Evolutionary conservation across 2,329 filamentous ascomycete genomes (phyloP).

Genomic region (Fusarium pseudocircinatum): DNA sequence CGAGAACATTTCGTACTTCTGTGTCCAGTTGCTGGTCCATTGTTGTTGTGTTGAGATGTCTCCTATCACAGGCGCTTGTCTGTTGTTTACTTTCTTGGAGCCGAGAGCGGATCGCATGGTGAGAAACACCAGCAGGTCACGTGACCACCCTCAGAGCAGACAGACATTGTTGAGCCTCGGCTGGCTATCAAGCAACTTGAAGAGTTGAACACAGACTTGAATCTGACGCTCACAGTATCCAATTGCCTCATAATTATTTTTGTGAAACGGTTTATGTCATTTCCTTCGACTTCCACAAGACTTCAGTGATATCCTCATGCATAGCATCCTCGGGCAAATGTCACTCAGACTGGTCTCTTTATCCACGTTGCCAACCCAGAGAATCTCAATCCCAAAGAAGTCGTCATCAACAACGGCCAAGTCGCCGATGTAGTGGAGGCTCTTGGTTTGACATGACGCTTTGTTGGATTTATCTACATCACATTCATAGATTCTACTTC

Average conservation of each 20-base stretch:
- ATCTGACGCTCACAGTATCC: rapidly evolving
- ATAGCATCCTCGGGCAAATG: not conserved
- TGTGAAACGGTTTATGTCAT: not conserved
- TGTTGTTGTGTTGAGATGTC: too few species aligned
- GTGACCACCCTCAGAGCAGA: not conserved
- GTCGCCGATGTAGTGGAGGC: too few species aligned
- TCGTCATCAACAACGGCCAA: not conserved
- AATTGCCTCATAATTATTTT: rapidly evolving
- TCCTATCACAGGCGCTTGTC: too few species aligned
- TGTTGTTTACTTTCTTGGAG: not conserved
- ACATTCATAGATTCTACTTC: not conserved
- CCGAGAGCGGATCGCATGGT: rapidly evolving
- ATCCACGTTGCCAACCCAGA: rapidly evolving
- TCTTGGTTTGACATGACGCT: not conserved
- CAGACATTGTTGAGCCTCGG: not conserved
- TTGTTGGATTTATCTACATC: not conserved
- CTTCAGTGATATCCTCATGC: rapidly evolving
- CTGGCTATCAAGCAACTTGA: not conserved
- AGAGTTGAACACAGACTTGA: rapidly evolving
- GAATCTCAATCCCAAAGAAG: not conserved
- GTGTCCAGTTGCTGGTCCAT: not conserved
- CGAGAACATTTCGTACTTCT: not conserved
- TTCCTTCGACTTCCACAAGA: not conserved
- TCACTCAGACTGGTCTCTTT: not conserved
- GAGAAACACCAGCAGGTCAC: not conserved